Conservation (phyloP, 495 filamentous ascomycete species). For the Neurospora discreta region DNA sequence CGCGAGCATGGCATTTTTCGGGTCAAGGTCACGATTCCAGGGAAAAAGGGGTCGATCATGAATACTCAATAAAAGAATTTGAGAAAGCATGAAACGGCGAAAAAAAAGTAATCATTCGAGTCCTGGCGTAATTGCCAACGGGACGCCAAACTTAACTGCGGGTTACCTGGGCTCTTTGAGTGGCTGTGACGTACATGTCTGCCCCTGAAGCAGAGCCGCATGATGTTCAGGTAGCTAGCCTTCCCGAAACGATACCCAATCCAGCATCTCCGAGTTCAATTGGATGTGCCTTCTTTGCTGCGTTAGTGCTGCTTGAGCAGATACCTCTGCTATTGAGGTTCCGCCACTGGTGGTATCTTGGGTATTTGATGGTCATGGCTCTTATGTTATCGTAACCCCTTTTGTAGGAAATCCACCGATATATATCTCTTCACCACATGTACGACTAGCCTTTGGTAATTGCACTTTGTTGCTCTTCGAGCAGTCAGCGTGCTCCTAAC, state of each 20-base stretch:
- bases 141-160: background rate
- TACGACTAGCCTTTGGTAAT: background rate
- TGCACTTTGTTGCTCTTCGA: background rate
- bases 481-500: background rate
- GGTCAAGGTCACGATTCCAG: slow-evolving; percentile 30
- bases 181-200: background rate
- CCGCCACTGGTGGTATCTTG: background rate
- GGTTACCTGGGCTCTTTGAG: background rate
- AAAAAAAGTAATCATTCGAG: slow-evolving; percentile 1
- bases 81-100: slow-evolving; percentile 17
- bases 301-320: background rate
- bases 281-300: background rate
- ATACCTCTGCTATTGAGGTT: background rate
- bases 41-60: slow-evolving; percentile 26
- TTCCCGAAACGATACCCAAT: background rate
- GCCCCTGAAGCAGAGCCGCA: background rate
- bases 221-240: background rate
- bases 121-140: background rate
- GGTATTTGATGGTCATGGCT: background rate
- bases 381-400: background rate
- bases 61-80: slow-evolving; percentile 28
- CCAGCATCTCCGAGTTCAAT: background rate
- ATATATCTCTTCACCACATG: background rate
- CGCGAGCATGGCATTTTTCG: slow-evolving; percentile 31
- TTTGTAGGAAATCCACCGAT: background rate